These are phyloP conservation scores for Leccinum griseonigrum DNA, from an alignment of 1,284 basidiomycete genomes.

Conservation along the genomic window DNA sequence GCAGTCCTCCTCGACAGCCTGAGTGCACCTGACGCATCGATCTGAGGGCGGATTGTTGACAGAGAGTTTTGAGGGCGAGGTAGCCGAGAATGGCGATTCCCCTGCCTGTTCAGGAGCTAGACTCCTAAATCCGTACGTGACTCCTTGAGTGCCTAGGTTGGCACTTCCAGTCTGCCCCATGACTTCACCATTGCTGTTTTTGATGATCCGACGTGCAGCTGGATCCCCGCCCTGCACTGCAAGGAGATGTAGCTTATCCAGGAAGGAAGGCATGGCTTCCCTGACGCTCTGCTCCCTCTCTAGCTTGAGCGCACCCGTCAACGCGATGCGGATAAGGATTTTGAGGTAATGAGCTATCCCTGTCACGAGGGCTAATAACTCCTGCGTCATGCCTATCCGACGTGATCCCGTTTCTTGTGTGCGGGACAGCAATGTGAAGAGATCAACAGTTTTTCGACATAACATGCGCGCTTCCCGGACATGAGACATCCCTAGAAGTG, in stretches of 20 bases:
- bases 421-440: slow-evolving; percentile 96
- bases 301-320: slow-evolving; percentile 94
- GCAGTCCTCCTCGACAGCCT: slow-evolving; percentile 97
- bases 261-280: slow-evolving; percentile 85
- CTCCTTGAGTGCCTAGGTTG: slow-evolving; percentile 74
- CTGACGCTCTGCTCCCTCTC: slow-evolving; percentile 86
- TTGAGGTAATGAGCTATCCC: slow-evolving; percentile 99
- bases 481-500: slow-evolving; percentile 85
- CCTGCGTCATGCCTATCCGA: slow-evolving; percentile 95
- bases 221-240: slow-evolving; percentile 88
- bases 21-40: slow-evolving; percentile 85
- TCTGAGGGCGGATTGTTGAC: slow-evolving; percentile 77
- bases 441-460: slow-evolving; percentile 98
- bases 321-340: slow-evolving; percentile 96
- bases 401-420: slow-evolving; percentile 89
- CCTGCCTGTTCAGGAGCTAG: slow-evolving; percentile 86
- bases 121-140: slow-evolving; percentile 87
- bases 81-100: slow-evolving; percentile 71
- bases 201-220: slow-evolving; percentile 66
- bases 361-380: slow-evolving; percentile 95
- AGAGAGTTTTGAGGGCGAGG: slow-evolving; percentile 44
- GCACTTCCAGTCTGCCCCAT: slow-evolving; percentile 42
- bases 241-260: slow-evolving; percentile 89
- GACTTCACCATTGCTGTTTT: slow-evolving; percentile 62
- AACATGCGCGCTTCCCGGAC: slow-evolving; percentile 98